phyloP scores from a whole-genome alignment of 2,329 filamentous ascomycete species.

The Neofusicoccum cordaticola region DNA sequence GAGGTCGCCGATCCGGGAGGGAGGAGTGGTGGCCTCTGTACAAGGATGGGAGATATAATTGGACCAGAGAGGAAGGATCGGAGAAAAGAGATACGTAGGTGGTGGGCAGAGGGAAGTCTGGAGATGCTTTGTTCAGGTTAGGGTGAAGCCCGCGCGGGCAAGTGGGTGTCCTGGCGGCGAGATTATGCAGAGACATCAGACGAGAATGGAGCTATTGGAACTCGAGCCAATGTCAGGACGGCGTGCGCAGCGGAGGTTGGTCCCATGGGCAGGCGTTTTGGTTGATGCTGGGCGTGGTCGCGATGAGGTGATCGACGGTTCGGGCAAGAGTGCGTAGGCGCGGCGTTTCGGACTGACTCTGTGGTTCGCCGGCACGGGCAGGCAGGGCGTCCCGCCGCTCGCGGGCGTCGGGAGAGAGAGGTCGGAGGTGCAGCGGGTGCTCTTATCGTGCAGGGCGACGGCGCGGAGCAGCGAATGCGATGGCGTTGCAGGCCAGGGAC shows the following conservation, averaged over 20 bases:
- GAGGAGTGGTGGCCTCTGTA: not conserved
- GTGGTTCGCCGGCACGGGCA: not conserved
- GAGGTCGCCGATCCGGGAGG: slow-evolving; percentile 2
- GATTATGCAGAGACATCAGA: not conserved
- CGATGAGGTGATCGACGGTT: not conserved
- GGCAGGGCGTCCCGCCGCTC: not conserved
- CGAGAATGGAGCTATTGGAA: not conserved
- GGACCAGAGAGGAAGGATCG: not conserved
- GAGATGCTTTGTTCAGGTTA: not conserved
- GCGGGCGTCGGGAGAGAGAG: not conserved
- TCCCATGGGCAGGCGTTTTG: not conserved
- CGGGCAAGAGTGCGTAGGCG: not conserved
- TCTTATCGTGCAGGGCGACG: slow-evolving; percentile 4
- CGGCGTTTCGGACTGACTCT: not conserved
- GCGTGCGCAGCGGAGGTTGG: not conserved
- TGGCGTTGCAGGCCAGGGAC: not conserved
- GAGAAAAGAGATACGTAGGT: not conserved
- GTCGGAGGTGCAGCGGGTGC: not conserved
- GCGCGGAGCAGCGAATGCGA: not conserved
- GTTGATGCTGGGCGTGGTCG: not conserved
- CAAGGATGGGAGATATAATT: not conserved
- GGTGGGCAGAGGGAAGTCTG: not conserved
- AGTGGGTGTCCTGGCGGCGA: not conserved
- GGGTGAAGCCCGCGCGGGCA: not conserved
- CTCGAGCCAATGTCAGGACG: not conserved